Base-by-base conservation (phyloP, 352 stramenopile species). In the Pilasporangium apinafurcum region DNA sequence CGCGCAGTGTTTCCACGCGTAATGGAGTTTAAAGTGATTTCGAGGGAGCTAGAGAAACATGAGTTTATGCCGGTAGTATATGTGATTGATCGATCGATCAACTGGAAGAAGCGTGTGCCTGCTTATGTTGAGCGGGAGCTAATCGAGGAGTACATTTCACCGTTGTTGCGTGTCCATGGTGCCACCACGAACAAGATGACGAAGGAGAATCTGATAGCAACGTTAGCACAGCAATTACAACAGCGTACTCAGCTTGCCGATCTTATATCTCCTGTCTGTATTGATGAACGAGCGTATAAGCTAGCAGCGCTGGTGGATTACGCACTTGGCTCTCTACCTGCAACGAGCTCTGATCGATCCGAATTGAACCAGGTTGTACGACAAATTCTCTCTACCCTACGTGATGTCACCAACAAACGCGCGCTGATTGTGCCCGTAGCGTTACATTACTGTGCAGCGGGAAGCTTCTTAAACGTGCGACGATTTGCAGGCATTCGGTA, bases 11-110 rank as follows among this genome's bases (percentile, higher is more conserved):
- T 73, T 37, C 74, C 75, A 12, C 62, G 60, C 38, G 66, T 87
- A 10, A 82, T 83, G 66, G 75, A 87, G 69, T 87, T 85, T 56
- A 84, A 85, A 34, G 72, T 87, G 29, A 85, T 85, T 50, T 78
- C 59, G 8, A 71, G 75, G 39, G 71, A 87, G 56, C 62, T 49
- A 25, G 67, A 84, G 39, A 85, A 83, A 62, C 75, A 87, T 60
- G 71, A 85, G 58, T 82, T 85, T 53, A 83, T 85, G 68, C 75
- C 75, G 1, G 65, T 84, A 17, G 65, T 88, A 27, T 88, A 85
- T 44, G 45, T 88, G 29, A 71, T 85, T 31, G 69, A 85, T 32
- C 72, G 75, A 28, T 81, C 72, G 12, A 44, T 55, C 3, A 64
- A 59, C 28, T 88, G 72, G 72, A 45, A 43, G 22, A 50, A 52